Percentiles rank a stretch among this genome's conserved stretches.
These are phyloP conservation scores for Cercospora janseana DNA, from an alignment of 2,329 filamentous ascomycete species.

Conservation along the genomic window DNA sequence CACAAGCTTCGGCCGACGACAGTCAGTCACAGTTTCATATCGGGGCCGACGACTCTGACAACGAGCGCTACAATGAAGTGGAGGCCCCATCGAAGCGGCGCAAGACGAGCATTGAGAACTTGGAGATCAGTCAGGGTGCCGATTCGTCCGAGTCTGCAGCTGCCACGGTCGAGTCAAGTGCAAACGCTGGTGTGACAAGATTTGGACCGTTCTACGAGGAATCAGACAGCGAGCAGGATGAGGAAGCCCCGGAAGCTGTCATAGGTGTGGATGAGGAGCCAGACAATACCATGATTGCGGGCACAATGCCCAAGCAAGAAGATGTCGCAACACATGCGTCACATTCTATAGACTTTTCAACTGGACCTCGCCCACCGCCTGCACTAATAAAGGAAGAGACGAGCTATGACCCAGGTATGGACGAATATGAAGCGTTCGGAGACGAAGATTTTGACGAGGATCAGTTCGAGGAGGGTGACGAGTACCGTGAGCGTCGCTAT, in stretches of 20 bases:
- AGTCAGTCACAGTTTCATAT: slow-evolving; percentile 5
- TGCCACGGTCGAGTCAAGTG: background rate
- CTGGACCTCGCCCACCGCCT: slow-evolving; percentile 12
- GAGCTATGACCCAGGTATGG: slow-evolving; percentile 47
- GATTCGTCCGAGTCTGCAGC: slow-evolving; percentile 43
- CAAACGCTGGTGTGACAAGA: background rate
- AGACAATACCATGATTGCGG: slow-evolving; percentile 15
- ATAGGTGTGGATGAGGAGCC: slow-evolving; percentile 21
- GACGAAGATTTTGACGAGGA: slow-evolving; percentile 61
- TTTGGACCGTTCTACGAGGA: slow-evolving; percentile 68
- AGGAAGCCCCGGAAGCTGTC: slow-evolving; percentile 30
- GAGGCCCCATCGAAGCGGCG: slow-evolving; percentile 45
- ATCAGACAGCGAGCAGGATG: slow-evolving; percentile 59
- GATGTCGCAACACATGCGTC: background rate
- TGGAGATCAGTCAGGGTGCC: background rate
- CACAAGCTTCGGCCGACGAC: background rate
- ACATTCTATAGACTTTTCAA: background rate
- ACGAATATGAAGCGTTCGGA: slow-evolving; percentile 53
- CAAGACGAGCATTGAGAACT: slow-evolving; percentile 30
- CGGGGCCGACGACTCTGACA: slow-evolving; percentile 30
- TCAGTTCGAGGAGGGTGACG: slow-evolving; percentile 55
- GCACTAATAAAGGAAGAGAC: slow-evolving; percentile 49
- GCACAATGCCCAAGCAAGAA: slow-evolving; percentile 17
- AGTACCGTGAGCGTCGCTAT: slow-evolving; percentile 57
- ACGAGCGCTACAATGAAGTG: slow-evolving; percentile 45